Evolutionary conservation across 495 filamentous ascomycete genomes (phyloP).

Genomic region (Podospora didyma): DNA sequence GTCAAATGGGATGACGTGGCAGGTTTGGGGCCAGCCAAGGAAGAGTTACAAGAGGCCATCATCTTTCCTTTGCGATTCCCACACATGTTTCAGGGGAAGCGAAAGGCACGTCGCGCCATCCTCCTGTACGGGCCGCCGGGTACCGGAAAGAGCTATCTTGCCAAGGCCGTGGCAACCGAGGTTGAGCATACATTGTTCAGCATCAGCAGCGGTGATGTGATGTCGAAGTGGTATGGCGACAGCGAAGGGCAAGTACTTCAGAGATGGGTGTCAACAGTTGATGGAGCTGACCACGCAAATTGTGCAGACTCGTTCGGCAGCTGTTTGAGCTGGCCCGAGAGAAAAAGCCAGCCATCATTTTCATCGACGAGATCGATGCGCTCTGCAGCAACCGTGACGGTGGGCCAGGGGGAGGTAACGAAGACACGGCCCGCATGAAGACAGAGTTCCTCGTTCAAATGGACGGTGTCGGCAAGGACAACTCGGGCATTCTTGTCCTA

Average conservation of each 20-base stretch:
- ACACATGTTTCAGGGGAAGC: conserved; percentile 92
- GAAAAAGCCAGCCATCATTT: conserved; percentile 97
- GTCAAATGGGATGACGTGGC: conserved; percentile 97
- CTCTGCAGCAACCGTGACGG: conserved; percentile 50
- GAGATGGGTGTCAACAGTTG: no score
- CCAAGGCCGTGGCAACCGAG: conserved; percentile 96
- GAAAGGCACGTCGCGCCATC: conserved; percentile 97
- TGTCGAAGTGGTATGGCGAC: conserved; percentile 99
- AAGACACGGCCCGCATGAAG: conserved; percentile 95
- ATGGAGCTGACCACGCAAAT: no score
- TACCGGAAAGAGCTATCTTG: conserved; percentile 94
- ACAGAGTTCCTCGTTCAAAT: conserved; percentile 98
- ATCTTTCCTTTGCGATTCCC: conserved; percentile 98
- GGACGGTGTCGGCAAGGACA: conserved; percentile 96
- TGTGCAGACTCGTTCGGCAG: conserved; percentile 95
- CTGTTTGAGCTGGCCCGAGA: conserved; percentile 97
- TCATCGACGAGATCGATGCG: conserved; percentile 98
- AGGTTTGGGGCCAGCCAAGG: conserved; percentile 91
- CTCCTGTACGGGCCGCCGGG: conserved; percentile 93
- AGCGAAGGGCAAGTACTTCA: conserved; percentile 78
- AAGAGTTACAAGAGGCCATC: conserved; percentile 95
- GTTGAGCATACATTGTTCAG: conserved; percentile 99
- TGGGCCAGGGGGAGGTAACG: conserved; percentile 91
- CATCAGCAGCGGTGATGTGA: conserved; percentile 91
- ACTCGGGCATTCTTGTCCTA: conserved; percentile 85